Percentiles rank a stretch among this genome's conserved stretches.
Conservation (phyloP, 2,329 filamentous ascomycete genomes). For the Rhytidhysteron rufulum region DNA sequence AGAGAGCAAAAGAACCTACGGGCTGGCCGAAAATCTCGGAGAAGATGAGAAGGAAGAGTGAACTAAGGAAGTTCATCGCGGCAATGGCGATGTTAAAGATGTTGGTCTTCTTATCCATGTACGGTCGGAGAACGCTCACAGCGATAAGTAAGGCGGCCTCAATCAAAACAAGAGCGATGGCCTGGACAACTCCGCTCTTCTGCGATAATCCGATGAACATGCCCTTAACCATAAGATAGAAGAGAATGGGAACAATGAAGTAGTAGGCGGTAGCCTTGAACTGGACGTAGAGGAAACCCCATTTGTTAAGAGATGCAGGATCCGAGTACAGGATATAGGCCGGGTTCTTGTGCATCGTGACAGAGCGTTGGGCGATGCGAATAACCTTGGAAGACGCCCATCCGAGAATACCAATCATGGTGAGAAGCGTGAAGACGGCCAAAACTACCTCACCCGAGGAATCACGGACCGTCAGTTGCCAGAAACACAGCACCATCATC, state of each 20-base stretch:
- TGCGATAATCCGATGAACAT: conserved; percentile 86
- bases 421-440: conserved; percentile 83
- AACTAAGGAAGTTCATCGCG: conserved; percentile 84
- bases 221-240: conserved; percentile 79
- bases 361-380: conserved; percentile 80
- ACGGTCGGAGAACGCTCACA: conserved; percentile 78
- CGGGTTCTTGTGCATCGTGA: conserved; percentile 89
- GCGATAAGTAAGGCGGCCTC: conserved; percentile 75
- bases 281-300: conserved; percentile 96
- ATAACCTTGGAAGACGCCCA: conserved; percentile 93
- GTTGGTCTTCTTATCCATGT: conserved; percentile 99
- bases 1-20: conserved; percentile 42
- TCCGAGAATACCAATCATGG: conserved; percentile 69
- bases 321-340: conserved; percentile 97
- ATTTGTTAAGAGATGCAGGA: conserved; percentile 90
- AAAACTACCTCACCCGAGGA: conserved; percentile 82
- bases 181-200: conserved; percentile 66
- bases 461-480: conserved; percentile 86
- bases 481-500: conserved; percentile 84
- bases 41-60: conserved; percentile 85
- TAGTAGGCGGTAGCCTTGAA: conserved; percentile 96
- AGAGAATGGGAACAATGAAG: conserved; percentile 77
- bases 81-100: conserved; percentile 93
- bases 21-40: conserved; percentile 82
- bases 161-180: conserved; percentile 76